Evolutionary conservation across 73 alveolate genomes (phyloP).

Genomic region (Tetrahymena elliotti): DNA sequence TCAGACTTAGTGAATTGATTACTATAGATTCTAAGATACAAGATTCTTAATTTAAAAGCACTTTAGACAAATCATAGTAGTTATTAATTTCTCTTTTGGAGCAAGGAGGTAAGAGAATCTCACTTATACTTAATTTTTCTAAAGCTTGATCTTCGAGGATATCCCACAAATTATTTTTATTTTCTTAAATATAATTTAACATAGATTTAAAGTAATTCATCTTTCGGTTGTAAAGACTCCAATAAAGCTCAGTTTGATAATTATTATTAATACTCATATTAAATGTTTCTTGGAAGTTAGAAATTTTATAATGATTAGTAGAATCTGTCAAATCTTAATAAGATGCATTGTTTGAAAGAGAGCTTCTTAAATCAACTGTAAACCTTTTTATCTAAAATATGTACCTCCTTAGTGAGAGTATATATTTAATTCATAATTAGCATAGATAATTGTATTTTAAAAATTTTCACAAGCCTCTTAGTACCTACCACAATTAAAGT

Average conservation of each 20-base stretch:
- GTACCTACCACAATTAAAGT: neutral
- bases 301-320: neutral
- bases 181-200: neutral
- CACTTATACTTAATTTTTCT: neutral
- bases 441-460: neutral
- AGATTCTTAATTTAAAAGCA: neutral
- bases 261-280: neutral
- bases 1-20: neutral
- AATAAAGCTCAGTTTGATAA: neutral
- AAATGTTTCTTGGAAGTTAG: neutral
- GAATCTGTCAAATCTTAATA: neutral
- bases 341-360: neutral
- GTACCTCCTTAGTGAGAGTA: neutral
- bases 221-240: neutral
- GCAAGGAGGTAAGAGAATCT: neutral
- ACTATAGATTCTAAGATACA: neutral
- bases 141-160: neutral
- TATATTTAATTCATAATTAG: neutral
- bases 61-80: neutral
- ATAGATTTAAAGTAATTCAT: neutral
- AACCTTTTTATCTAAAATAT: neutral
- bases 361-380: neutral
- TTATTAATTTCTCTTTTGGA: neutral
- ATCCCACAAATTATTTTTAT: neutral
- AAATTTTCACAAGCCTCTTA: neutral